Percentiles rank a stretch among this genome's conserved stretches.
Evolutionary conservation across 495 filamentous ascomycete species (phyloP).

Genomic region (Tetracladium setigerum): DNA sequence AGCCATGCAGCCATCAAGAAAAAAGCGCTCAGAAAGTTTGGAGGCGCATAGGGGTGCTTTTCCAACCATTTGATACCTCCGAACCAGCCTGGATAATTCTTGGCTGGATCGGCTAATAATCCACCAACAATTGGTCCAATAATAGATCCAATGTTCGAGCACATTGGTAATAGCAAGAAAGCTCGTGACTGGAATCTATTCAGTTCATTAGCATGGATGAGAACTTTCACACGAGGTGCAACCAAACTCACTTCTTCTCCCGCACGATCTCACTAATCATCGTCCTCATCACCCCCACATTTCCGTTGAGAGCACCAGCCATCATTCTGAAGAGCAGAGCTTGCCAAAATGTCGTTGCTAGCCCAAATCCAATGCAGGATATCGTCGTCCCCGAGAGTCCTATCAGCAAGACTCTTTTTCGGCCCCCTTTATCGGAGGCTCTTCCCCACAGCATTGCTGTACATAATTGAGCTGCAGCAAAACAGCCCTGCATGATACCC

Average conservation of each 20-base stretch:
- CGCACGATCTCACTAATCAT: conserved; percentile 66
- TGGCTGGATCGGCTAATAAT: conserved; percentile 65
- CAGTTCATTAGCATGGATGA: conserved; percentile 58
- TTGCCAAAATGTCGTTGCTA: conserved; percentile 61
- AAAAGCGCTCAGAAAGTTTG: conserved; percentile 64
- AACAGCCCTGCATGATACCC: conserved; percentile 70
- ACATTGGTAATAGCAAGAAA: conserved; percentile 75
- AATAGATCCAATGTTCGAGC: conserved; percentile 71
- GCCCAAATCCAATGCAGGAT: conserved; percentile 74
- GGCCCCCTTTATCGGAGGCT: conserved; percentile 55
- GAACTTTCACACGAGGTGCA: conserved; percentile 43
- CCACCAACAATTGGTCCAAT: conserved; percentile 73
- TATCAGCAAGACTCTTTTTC: conserved; percentile 71
- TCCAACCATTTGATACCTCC: conserved; percentile 61
- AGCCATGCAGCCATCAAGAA: conserved; percentile 51
- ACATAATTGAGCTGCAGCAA: conserved; percentile 75
- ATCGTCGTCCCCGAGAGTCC: conserved; percentile 65
- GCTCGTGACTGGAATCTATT: conserved; percentile 71
- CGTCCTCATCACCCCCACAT: conserved; percentile 73
- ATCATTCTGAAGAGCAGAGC: conserved; percentile 67
- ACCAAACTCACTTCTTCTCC: conserved; percentile 54
- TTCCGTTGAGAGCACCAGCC: conserved; percentile 75
- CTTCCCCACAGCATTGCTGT: conserved; percentile 84
- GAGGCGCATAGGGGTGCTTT: conserved; percentile 65
- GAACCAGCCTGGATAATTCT: conserved; percentile 59